A percentile compares a stretch with the other conserved stretches of the same genome.
Evolutionary conservation across 2,329 filamentous ascomycete genomes (phyloP).

Genomic region (Blastomyces parvus): DNA sequence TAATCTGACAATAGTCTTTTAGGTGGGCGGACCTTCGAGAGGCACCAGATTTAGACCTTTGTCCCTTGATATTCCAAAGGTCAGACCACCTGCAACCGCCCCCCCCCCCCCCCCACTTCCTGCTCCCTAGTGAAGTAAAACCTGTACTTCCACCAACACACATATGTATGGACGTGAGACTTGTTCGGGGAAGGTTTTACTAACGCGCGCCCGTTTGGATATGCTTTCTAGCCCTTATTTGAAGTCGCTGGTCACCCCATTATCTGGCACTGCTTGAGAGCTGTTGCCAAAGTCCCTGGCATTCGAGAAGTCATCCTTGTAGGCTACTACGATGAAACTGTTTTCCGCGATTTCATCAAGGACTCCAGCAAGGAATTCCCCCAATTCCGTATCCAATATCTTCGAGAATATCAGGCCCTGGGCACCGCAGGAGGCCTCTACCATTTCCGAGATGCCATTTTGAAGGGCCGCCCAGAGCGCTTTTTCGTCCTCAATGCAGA

Average conservation of each 20-base stretch:
- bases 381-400: conserved; percentile 81
- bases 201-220: not conserved
- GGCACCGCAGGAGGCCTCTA: conserved; percentile 95
- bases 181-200: not conserved
- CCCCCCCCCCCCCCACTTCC: conserved; percentile 18
- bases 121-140: not conserved
- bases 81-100: conserved; percentile 25
- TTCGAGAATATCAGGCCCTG: conserved; percentile 92
- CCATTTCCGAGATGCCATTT: conserved; percentile 97
- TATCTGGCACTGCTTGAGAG: conserved; percentile 93
- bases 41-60: conserved; percentile 92
- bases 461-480: conserved; percentile 87
- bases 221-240: conserved; percentile 66
- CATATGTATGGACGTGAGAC: no score
- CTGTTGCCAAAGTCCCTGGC: conserved; percentile 79
- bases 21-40: conserved; percentile 93
- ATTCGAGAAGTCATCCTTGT: conserved; percentile 97
- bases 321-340: conserved; percentile 94
- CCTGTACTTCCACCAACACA: not conserved
- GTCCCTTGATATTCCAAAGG: conserved; percentile 92
- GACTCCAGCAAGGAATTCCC: conserved; percentile 77
- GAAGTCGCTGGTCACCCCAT: conserved; percentile 97
- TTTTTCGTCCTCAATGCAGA: conserved; percentile 98
- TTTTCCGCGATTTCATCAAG: conserved; percentile 98
- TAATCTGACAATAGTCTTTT: conserved; percentile 25